Evolutionary conservation across 306 rosid genomes (phyloP).

Genomic region (Trifolium fragiferum): DNA sequence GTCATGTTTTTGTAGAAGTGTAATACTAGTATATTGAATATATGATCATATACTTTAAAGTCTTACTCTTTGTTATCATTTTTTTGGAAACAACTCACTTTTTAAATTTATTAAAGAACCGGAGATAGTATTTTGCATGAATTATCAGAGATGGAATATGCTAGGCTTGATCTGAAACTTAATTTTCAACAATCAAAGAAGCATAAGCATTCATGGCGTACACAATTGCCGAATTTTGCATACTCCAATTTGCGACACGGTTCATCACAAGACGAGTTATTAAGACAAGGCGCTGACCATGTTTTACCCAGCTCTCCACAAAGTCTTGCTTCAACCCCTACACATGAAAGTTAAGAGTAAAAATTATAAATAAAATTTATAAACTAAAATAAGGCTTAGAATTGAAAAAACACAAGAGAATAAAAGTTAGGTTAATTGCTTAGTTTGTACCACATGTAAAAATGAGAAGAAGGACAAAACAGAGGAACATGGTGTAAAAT

Average conservation of each 20-base stretch:
- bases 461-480: background rate
- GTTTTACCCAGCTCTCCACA: background rate
- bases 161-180: too few relatives aligned
- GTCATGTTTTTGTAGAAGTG: too few relatives aligned
- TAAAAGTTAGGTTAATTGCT: background rate
- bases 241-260: background rate
- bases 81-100: too few relatives aligned
- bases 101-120: too few relatives aligned
- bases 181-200: background rate
- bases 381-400: background rate
- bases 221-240: background rate
- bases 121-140: too few relatives aligned
- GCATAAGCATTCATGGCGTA: background rate
- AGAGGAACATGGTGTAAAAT: background rate
- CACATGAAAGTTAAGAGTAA: background rate
- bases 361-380: background rate
- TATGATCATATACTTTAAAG: too few relatives aligned
- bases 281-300: background rate
- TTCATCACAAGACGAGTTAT: background rate
- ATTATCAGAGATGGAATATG: too few relatives aligned
- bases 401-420: background rate
- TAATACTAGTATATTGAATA: too few relatives aligned
- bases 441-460: background rate
- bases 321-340: background rate
- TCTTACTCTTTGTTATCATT: too few relatives aligned